Evolutionary conservation across 805 yeast genomes (phyloP).

Genomic region (Vanderwaltozyma tropicalis): DNA sequence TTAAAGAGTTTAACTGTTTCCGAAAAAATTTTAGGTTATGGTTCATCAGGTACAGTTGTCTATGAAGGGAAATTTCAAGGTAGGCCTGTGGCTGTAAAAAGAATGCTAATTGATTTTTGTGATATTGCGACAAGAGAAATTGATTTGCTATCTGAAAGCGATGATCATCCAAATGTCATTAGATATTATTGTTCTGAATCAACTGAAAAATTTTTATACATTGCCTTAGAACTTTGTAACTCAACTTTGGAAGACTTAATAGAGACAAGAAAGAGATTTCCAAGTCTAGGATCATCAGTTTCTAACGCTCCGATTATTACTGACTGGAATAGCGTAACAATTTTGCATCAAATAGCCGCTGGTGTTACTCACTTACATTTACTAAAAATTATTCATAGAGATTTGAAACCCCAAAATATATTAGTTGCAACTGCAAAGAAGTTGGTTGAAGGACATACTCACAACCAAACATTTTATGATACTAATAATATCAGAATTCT

Average conservation of each 20-base stretch:
- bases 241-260: slow-evolving; percentile 82
- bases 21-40: slow-evolving; percentile 78
- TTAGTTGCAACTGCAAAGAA: slow-evolving; percentile 64
- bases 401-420: slow-evolving; percentile 88
- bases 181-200: slow-evolving; percentile 90
- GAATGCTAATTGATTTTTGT: slow-evolving; percentile 87
- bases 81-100: slow-evolving; percentile 90
- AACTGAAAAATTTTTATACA: slow-evolving; percentile 76
- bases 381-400: slow-evolving; percentile 87
- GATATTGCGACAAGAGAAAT: slow-evolving; percentile 93
- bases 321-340: slow-evolving; percentile 23
- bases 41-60: slow-evolving; percentile 94
- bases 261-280: slow-evolving; percentile 35
- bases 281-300: slow-evolving; percentile 9
- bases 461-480: slow-evolving; percentile 17
- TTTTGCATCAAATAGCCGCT: slow-evolving; percentile 64
- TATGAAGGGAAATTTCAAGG: slow-evolving; percentile 82
- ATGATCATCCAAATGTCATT: slow-evolving; percentile 91
- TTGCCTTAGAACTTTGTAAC: slow-evolving; percentile 85
- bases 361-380: slow-evolving; percentile 85
- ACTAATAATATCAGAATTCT: slow-evolving; percentile 47
- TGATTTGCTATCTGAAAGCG: slow-evolving; percentile 78
- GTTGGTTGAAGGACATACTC: slow-evolving; percentile 10
- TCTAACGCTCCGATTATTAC: slow-evolving; percentile 18
- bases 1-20: slow-evolving; percentile 52